Evolutionary conservation across 768 basidiomycete species (phyloP), one percentile per base, ranked within the genome.

Genomic region (Macrocybe gigantea): DNA sequence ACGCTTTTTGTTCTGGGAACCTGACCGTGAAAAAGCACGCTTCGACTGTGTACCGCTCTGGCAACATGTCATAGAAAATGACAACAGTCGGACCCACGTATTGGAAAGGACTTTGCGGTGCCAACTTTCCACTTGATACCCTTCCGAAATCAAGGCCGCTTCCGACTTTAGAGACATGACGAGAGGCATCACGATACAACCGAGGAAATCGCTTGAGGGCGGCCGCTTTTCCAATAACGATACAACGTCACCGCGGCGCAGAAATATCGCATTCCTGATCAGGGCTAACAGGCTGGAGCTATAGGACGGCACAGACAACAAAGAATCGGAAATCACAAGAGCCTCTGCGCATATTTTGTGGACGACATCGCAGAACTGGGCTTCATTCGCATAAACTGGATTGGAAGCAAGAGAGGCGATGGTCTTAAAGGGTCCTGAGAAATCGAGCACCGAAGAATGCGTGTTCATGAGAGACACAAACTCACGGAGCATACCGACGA

Each of bases 101-200:
- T 67, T 68, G 7, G 69, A 61, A 41, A 78, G 63, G 7, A 70
- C 63, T 1, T 65, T 64, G n/a, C 73, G 73, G 51, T 75, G 76
- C 63, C 69, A 71, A 10, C 68, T 49, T 41, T 81, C 77, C 2
- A 67, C 60, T 54, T 64, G 68, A 13, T 69, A 62, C 5, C 64
- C 70, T 43, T 73, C 69, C 5, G 66, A 59, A 10, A 64, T 60
- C 42, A 78, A 57, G 30, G 78, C 71, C 1, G 68, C 56, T 8
- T 74, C 64, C 0, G 79, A 80, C 56, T 76, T 75, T 55, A 88
- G 64, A 1, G 65, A 60, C 41, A 85, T 55, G 7, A 72, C 68
- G 6, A 90, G 66, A 10, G 85, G 87, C 6, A 88, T 66, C 7
- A 89, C 64, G 7, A 91, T 62, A 0, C 78, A 77, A 5, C 78